Evolutionary conservation across 495 filamentous ascomycete genomes (phyloP), one percentile per base, ranked within the genome.

Genomic region (Astrothelium macrocarpum): DNA sequence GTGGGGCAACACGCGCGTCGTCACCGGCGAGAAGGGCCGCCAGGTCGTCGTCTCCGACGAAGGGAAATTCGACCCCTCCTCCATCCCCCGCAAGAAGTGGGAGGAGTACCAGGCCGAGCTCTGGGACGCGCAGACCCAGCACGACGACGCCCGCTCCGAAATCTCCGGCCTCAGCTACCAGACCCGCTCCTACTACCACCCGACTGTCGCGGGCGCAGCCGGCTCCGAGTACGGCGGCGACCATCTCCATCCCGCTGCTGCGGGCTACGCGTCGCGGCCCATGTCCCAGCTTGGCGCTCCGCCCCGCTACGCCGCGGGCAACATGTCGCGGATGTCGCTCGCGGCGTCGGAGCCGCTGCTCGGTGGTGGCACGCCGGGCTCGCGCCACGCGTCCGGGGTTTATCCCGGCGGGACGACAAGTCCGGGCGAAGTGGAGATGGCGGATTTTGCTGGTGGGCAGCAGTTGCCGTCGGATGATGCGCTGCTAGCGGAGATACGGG

Each of bases 41-140:
- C 92, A 97, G 78, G 77, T 97, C 66, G 85, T 99, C 72, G 89
- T 99, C 66, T 89, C 90, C 1, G 94, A 99, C 73, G 94, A 99
- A 78, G 95, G 94, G 76, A 97, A 96, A 78, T 99, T 97, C 73
- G 94, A 99, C 73, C 93, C 95, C 12, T 79, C 82, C 11, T 87
- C 85, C 42, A 97, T 99, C 66, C 94, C 94, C 31, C 88, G 91
- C 75, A 97, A 97, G 85, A 91, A 88, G 80, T 97, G 95, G 94
- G 94, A 97, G 75, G 95, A 97, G 64, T 97, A 96, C 74, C 95
- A 97, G 76, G 87, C 88, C 63, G 95, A 97, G 80, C 84, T 99
- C 49, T 99, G 94, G 94, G 89, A 93, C 59, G 88, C 90, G 2
- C 90, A 96, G 71, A 96, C 90, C 12, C 82, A 83, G 61, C 90